Evolutionary conservation across 768 basidiomycete genomes (phyloP), one percentile per base, ranked within the genome.

Genomic region (Cystobasidium ongulense): DNA sequence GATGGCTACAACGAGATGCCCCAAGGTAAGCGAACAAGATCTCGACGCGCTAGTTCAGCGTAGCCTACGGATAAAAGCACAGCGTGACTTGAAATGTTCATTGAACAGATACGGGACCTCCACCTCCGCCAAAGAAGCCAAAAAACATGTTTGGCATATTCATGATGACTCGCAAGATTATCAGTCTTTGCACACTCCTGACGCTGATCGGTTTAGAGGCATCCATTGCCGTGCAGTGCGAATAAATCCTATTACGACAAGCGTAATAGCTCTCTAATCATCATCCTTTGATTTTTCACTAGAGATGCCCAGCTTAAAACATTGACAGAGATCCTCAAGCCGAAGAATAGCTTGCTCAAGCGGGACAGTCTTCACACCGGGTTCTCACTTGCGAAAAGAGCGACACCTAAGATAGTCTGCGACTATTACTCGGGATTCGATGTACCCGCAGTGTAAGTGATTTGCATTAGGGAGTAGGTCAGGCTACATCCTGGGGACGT

Each of bases 211-310:
- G 33, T 25, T 53, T 71, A 2, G 68, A 71, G 25, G 68, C 68
- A n/a, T 46, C 68, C 13, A 59, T 71, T 36, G 50, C 68, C 10
- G 53, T 71, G 31, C 68, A 71, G 68, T 71, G 33, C n/a, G n/a
- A n/a, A n/a, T n/a, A n/a, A n/a, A n/a, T n/a, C n/a, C n/a, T n/a
- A n/a, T n/a, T n/a, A n/a, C n/a, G n/a, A n/a, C n/a, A n/a, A n/a
- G n/a, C n/a, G n/a, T n/a, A n/a, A n/a, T n/a, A n/a, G n/a, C n/a
- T n/a, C n/a, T n/a, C n/a, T n/a, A n/a, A n/a, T n/a, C n/a, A n/a
- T n/a, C n/a, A n/a, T n/a, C n/a, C n/a, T n/a, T n/a, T n/a, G n/a
- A n/a, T n/a, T 11, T 38, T 7, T 27, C 41, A 5, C n/a, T n/a
- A 71, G 68, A 59, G 29, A 71, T 35, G 52, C 54, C 17, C 53